phyloP scores from a whole-genome alignment of 2,329 filamentous ascomycete genomes.

The Pseudogymnoascus sp. region DNA sequence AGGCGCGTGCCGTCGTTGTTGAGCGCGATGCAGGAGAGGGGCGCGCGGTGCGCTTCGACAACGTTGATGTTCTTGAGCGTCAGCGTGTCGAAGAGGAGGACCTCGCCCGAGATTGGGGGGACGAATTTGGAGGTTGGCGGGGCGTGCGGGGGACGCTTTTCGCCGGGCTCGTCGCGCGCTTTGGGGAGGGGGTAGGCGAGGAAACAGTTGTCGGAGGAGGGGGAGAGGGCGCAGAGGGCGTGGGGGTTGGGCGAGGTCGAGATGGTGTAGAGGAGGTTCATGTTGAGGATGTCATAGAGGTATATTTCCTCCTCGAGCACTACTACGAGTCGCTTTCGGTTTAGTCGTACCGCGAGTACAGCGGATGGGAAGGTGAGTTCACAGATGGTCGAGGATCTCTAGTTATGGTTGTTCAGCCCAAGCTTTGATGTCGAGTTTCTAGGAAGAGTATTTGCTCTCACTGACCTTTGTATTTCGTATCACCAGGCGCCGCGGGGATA shows the following conservation, averaged over 20 bases:
- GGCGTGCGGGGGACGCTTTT: conserved; percentile 64
- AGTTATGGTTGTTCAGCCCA: background rate
- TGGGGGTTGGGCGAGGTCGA: conserved; percentile 88
- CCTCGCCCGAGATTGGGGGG: conserved; percentile 78
- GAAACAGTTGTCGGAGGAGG: conserved; percentile 92
- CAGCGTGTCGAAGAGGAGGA: conserved; percentile 84
- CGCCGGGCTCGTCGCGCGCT: conserved; percentile 50
- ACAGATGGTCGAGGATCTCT: conserved; percentile 78
- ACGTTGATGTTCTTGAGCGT: conserved; percentile 91
- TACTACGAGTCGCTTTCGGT: conserved; percentile 87
- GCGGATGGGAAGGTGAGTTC: conserved; percentile 98
- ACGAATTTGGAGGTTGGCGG: conserved; percentile 73
- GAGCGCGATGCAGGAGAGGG: conserved; percentile 79
- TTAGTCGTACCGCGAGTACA: conserved; percentile 85
- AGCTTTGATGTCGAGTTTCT: background rate
- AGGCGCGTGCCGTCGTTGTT: conserved; percentile 88
- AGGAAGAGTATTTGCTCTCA: background rate
- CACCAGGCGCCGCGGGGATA: conserved; percentile 83
- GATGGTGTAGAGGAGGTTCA: conserved; percentile 89
- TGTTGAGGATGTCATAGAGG: conserved; percentile 97
- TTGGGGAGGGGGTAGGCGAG: conserved; percentile 87
- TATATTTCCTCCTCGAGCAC: conserved; percentile 95
- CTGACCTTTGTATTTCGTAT: conserved; percentile 96
- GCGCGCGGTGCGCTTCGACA: conserved; percentile 87
- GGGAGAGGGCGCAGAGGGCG: conserved; percentile 85